Evolutionary conservation across 1,139 yeast genomes (phyloP), one percentile per base, ranked within the genome.

Genomic region (Diutina scorzettiae): DNA sequence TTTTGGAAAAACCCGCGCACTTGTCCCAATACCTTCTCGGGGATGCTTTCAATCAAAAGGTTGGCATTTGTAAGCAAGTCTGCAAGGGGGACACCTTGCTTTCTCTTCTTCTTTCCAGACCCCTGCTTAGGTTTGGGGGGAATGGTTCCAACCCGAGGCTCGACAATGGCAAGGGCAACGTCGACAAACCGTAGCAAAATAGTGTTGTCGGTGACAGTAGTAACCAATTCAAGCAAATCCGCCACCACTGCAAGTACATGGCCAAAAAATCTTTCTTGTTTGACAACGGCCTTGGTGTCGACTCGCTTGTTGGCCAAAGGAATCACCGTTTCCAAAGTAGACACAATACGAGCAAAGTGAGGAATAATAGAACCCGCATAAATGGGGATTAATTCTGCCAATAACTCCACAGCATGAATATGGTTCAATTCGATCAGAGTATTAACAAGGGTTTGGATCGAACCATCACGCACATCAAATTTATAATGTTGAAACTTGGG

Each of bases 321-420:
- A 18, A 37, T 28, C 24, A 27, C 40, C 23, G 31, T 25, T 20
- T 37, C 40, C 16, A 37, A 17, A 5, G 40, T 25, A n/a, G 30
- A 21, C 5, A 37, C 31, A 16, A 37, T 18, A 14, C 17, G 19
- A 12, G 18, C 3, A 12, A 37, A 27, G 16, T 37, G 40, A 19
- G 31, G 40, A 9, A 27, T 17, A 25, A 37, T 12, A 6, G 17
- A 16, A 5, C 31, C 40, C 21, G 5, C 12, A 14, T 37, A 37
- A 6, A 37, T 24, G 16, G 31, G 31, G 11, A 37, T 24, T 17
- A 27, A 12, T 3, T 11, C 20, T 12, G 16, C 6, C 17, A 37
- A 16, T 11, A 19, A 8, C 8, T 28, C 40, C 12, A 27, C 14
- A 16, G 40, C 40, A 17, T 17, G 23, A 11, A 19, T 16, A 19